Evolutionary conservation across 1,139 yeast genomes (phyloP), one percentile per base, ranked within the genome.

Genomic region (Meyerozyma athensensis): DNA sequence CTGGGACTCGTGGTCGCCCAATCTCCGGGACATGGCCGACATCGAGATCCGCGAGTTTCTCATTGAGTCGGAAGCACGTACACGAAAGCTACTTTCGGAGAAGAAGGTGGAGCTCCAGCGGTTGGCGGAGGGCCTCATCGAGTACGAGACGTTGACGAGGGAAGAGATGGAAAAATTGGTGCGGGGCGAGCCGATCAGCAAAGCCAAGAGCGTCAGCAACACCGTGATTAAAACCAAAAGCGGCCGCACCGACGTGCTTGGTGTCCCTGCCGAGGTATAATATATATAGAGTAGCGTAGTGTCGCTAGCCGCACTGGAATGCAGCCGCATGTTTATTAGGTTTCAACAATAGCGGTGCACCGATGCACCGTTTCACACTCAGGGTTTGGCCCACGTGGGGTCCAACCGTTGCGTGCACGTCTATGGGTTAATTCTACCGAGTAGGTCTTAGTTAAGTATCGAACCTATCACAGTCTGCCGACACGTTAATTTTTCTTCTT

Each of bases 1-100:
- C 56, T 90, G 97, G 97, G 89, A 81, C 48, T 78, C 85, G 39
- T 92, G 97, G 98, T 86, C 97, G 1, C 86, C 90, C 9, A 78
- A 80, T 46, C 76, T 95, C 36, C 75, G 95, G 46, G 94, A 87
- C 55, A 69, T 81, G 59, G 98, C 97, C 13, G 99, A 94, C 59
- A 79, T 83, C 52, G 98, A 92, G 64, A 92, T 92, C 33, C 72
- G 96, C 41, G 78, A 73, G 36, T 66, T 86, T 46, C 71, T 94
- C 44, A 68, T 86, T 38, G 77, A 68, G 3, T 81, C 95, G 36
- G 97, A 90, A 58, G 72, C 72, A 31, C 78, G 98, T 56, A 83
- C 97, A 1, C 76, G 95, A 48, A 63, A 66, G 37, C 54, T 90
- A 57, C 71, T 94, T 45, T 59, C 63, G 22, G 83, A 77, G 5